Conservation (phyloP, 805 yeast genomes). For the Nakazawaea siamensis region DNA sequence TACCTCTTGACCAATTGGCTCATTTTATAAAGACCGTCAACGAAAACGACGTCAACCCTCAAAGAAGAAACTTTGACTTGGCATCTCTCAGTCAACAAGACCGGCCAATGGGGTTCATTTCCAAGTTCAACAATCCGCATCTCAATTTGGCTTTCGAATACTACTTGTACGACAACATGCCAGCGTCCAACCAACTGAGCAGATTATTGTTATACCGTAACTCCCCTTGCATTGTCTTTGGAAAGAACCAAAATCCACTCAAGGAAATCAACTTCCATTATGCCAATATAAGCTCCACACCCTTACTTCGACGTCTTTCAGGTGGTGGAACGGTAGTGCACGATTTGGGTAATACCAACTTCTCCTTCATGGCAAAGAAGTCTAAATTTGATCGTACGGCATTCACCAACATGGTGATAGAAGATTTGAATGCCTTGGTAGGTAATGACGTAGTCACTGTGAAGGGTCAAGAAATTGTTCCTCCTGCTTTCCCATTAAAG, state of each 20-base stretch:
- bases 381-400: conserved; percentile 52
- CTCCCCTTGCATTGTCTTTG: conserved; percentile 82
- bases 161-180: conserved; percentile 60
- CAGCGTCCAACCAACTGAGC: conserved; percentile 32
- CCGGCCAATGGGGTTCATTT: conserved; percentile 48
- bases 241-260: conserved; percentile 96
- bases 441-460: conserved; percentile 10
- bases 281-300: conserved; percentile 41
- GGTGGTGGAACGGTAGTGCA: conserved; percentile 99
- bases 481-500: conserved; percentile 22
- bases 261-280: conserved; percentile 64
- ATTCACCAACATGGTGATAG: conserved; percentile 41
- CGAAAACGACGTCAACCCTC: conserved; percentile 6
- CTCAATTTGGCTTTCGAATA: conserved; percentile 78
- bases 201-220: conserved; percentile 70
- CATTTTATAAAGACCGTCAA: conserved; percentile 3
- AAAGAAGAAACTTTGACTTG: neutral
- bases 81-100: conserved; percentile 5
- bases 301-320: conserved; percentile 68
- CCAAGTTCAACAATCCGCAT: conserved; percentile 58
- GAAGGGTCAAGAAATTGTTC: neutral
- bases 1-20: neutral
- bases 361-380: conserved; percentile 68
- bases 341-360: conserved; percentile 83
- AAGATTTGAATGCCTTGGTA: conserved; percentile 23